phyloP scores from a whole-genome alignment of 352 stramenopile species.

The Globisporangium nunn region DNA sequence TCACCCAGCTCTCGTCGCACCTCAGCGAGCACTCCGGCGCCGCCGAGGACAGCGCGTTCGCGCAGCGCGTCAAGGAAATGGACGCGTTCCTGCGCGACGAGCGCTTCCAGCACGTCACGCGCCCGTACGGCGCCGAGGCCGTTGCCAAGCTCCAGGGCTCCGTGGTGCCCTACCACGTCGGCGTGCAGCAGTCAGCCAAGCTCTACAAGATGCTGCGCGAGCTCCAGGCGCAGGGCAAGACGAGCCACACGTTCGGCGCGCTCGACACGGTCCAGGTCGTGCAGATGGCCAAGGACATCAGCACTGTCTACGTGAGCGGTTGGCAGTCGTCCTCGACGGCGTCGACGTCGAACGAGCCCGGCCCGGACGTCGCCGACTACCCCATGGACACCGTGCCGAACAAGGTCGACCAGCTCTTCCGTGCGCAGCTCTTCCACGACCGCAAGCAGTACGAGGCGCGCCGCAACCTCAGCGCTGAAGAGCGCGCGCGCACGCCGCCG shows the following conservation, averaged over 20 bases:
- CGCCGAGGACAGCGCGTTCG: conserved; percentile 54
- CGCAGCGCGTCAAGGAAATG: conserved; percentile 67
- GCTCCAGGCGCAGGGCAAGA: conserved; percentile 70
- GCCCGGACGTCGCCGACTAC: conserved; percentile 97
- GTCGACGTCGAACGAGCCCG: conserved; percentile 94
- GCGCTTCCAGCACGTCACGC: conserved; percentile 76
- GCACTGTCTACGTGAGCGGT: conserved; percentile 94
- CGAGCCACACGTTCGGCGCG: conserved; percentile 83
- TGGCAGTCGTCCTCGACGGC: conserved; percentile 96
- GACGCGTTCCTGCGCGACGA: conserved; percentile 62
- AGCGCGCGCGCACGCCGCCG: conserved; percentile 65
- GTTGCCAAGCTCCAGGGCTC: conserved; percentile 85
- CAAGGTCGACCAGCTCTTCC: conserved; percentile 97
- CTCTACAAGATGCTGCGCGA: conserved; percentile 85
- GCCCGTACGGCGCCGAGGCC: conserved; percentile 72
- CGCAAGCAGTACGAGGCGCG: conserved; percentile 94
- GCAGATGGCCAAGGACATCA: conserved; percentile 93
- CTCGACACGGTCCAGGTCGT: conserved; percentile 94
- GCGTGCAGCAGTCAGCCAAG: conserved; percentile 63
- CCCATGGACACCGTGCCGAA: conserved; percentile 97
- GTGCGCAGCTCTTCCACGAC: conserved; percentile 96
- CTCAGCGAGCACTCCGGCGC: conserved; percentile 45
- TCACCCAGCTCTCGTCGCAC: conserved; percentile 68
- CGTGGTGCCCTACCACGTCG: conserved; percentile 36
- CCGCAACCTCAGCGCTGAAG: conserved; percentile 65